Evolutionary conservation across 805 yeast genomes (phyloP).

Genomic region (Cyberlindnera mycetangii): DNA sequence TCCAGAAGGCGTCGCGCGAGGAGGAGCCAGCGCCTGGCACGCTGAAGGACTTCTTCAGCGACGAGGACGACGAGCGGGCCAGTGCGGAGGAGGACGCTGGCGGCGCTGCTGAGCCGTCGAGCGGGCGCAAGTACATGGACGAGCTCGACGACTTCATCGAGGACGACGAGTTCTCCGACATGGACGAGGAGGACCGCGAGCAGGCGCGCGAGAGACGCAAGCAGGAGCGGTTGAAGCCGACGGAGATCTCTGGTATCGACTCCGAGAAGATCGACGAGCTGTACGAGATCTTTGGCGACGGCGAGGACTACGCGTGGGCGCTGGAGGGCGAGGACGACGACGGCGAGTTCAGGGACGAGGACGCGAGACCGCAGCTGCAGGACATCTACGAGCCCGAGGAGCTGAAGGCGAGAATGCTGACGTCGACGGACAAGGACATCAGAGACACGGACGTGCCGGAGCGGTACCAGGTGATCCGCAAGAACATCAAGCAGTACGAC

Average conservation of each 20-base stretch:
- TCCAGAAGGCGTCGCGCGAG: conserved; percentile 66
- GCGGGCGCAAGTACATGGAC: conserved; percentile 45
- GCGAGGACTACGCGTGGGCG: conserved; percentile 98
- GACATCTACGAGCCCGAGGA: conserved; percentile 96
- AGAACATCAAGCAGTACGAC: conserved; percentile 61
- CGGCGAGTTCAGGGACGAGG: conserved; percentile 39
- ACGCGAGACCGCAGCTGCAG: conserved; percentile 53
- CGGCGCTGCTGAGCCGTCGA: conserved; percentile 28
- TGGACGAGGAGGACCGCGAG: conserved; percentile 60
- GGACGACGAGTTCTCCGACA: conserved; percentile 94
- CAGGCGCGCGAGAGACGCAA: conserved; percentile 43
- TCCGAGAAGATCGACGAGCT: conserved; percentile 90
- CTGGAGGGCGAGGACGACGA: conserved; percentile 78
- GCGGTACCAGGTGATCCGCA: conserved; percentile 77
- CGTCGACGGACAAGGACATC: conserved; percentile 86
- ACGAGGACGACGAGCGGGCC: conserved; percentile 29
- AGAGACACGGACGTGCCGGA: conserved; percentile 90
- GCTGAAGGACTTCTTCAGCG: conserved; percentile 41
- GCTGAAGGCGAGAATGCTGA: conserved; percentile 83
- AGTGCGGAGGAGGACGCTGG: conserved; percentile 17
- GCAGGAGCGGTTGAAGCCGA: conserved; percentile 49
- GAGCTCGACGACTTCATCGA: conserved; percentile 97
- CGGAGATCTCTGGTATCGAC: conserved; percentile 62
- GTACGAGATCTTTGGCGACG: conserved; percentile 95
- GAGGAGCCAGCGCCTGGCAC: conserved; percentile 35